Evolutionary conservation across 495 filamentous ascomycete species (phyloP), one percentile per base, ranked within the genome.

Genomic region (Parathielavia appendiculata): DNA sequence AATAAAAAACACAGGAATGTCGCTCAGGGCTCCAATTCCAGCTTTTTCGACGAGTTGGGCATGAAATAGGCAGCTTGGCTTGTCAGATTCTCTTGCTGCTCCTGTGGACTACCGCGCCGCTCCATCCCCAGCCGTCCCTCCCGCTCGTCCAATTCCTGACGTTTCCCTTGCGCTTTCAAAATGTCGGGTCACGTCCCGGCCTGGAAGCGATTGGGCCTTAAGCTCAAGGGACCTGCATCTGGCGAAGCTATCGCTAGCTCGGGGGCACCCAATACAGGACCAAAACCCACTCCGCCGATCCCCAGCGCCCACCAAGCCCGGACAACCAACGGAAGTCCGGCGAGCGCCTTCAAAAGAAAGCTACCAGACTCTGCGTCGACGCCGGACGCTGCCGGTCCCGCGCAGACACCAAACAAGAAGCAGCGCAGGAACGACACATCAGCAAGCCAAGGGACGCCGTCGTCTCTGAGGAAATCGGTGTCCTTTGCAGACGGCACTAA

Each of bases 171-270:
- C 30, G 20, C 41, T 40, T 39, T 59, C 70, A 41, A 26, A 63
- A 73, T 71, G 69, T 71, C 67, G 64, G 67, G 68, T 62, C 69
- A 74, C 64, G 76, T 88, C 47, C 87, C 87, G 19, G 85, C 87
- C 54, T 90, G 86, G 86, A 90, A 89, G 72, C 81, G 86, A 75
- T 73, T 90, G 68, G 88, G 85, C 49, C 75, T 89, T 67, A 87
- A 89, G 78, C 79, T 87, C 71, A 91, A 90, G 66, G 71, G 67
- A 56, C 57, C 73, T 69, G 71, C 71, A 67, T 80, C 78, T 60
- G 76, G 77, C 40, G 79, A 81, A 65, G 77, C 68, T 59, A 62
- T 66, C 34, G 63, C 69, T 43, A 62, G 53, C 56, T 50, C 52
- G n/a, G 36, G 6, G 22, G 32, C 64, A 39, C 50, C 58, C 46